Percentiles rank a stretch among this genome's conserved stretches.
These are phyloP conservation scores for Phaeoacremonium minimum DNA, from an alignment of 2,329 filamentous ascomycete genomes.

Conservation along the genomic window DNA sequence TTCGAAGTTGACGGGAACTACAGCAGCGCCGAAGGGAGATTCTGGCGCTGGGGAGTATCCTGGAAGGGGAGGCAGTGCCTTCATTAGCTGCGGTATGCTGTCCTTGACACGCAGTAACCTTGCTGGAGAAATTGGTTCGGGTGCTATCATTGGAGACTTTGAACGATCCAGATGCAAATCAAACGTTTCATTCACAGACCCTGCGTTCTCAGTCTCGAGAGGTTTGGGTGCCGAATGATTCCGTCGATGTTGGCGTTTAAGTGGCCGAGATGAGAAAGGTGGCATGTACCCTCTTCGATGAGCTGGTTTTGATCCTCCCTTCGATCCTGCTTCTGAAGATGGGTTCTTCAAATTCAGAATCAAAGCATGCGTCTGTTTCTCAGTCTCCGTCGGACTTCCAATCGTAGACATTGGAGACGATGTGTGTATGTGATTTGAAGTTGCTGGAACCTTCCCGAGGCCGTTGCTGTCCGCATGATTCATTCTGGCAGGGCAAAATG, in stretches of 20 bases:
- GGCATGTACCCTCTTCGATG: too few species aligned
- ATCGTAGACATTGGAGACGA: too few species aligned
- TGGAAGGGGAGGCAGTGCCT: slow-evolving; percentile 43
- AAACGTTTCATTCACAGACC: slow-evolving; percentile 1
- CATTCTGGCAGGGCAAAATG: too few species aligned
- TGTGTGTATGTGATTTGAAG: too few species aligned
- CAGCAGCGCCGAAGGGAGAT: slow-evolving; percentile 4
- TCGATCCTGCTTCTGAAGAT: too few species aligned
- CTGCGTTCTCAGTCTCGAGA: slow-evolving; percentile 1
- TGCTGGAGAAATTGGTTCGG: slow-evolving; percentile 43
- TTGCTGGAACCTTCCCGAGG: too few species aligned
- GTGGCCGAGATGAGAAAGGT: too few species aligned
- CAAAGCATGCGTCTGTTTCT: too few species aligned
- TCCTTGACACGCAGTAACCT: slow-evolving; percentile 40
- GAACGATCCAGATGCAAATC: slow-evolving; percentile 8
- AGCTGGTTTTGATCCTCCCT: too few species aligned
- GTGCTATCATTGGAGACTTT: slow-evolving; percentile 32
- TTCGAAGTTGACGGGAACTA: slow-evolving; percentile 6
- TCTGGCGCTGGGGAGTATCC: slow-evolving; percentile 9
- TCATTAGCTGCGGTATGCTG: slow-evolving; percentile 48
- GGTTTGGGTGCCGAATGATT: slow-evolving; percentile 3
- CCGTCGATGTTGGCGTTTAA: slow-evolving; percentile 4
- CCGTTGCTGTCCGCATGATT: too few species aligned
- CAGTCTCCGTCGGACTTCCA: too few species aligned
- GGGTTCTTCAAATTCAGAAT: too few species aligned